Base-by-base conservation (phyloP, 2,329 filamentous ascomycete species). In the Calonectria naviculata region DNA sequence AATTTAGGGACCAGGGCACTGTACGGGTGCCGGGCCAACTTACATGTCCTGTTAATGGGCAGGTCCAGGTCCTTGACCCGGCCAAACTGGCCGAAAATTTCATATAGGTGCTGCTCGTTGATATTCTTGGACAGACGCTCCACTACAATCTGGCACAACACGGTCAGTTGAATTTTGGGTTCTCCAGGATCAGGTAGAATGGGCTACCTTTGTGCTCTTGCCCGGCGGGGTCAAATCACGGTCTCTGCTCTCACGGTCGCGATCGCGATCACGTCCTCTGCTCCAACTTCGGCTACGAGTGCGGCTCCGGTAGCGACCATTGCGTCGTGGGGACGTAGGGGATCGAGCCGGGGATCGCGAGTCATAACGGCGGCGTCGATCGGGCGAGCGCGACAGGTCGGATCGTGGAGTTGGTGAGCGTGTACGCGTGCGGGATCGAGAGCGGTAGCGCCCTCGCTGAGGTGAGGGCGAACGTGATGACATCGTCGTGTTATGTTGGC, bases 111-210 rank as follows among this genome's bases (percentile, higher is more conserved):
- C 21, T 90, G 90, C 81, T 96, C 94, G 70, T 94, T 97, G 77
- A 99, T 93, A 79, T 98, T 98, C 83, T 97, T 98, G 5, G 96
- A 97, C 79, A 99, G 88, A 73, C 97, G 95, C 83, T 99, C 97
- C 56, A 99, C 93, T 21, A 99, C 95, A 81, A 99, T 95, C 94
- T 98, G 78, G 41, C 38, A n/a, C 3, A 36, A 9, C 21, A 46
- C 61, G 49, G 71, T 77, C 64, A 78, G 63, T 34, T 56, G 44
- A 64, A 34, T 28, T 26, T 36, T n/a, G n/a, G 44, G 24, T 13
- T 4, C 31, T 19, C 17, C 19, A 15, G 34, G 7, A 21, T 31
- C 17, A 52, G 19, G 28, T 36, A 38, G 10, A 38, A 38, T 38
- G 64, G 17, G 81, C 65, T 73, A 88, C 89, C 85, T 91, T 91